A percentile compares a stretch with the other conserved stretches of the same genome.
Conservation (phyloP, 192 early-diverging fungal genomes). For the Chytriomyces confervae region DNA sequence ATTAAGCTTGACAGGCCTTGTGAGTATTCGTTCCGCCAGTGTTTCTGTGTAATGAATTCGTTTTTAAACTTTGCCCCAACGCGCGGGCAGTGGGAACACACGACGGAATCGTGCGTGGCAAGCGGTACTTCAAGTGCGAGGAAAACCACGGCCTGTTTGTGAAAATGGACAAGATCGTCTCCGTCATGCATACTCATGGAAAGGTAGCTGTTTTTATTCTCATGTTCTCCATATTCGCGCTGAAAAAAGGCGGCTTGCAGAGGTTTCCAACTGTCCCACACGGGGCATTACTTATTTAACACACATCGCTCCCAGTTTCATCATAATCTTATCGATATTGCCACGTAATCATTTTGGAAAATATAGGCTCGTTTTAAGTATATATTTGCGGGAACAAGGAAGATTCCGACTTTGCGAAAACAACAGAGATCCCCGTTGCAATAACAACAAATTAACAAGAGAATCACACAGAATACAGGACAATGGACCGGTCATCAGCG, state of each 20-base stretch:
- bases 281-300: no score
- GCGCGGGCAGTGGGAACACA: slow-evolving; percentile 49
- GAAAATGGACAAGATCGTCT: slow-evolving; percentile 46
- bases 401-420: neutral
- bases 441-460: no score
- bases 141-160: slow-evolving; percentile 54
- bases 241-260: no score
- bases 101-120: slow-evolving; percentile 50
- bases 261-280: no score
- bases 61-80: neutral
- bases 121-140: slow-evolving; percentile 51
- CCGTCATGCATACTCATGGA: slow-evolving; percentile 26
- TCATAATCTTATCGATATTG: neutral
- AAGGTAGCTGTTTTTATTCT: slow-evolving; percentile 20
- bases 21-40: slow-evolving; percentile 14
- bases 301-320: no score
- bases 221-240: neutral
- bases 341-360: neutral
- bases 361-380: no score
- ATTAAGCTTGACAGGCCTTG: slow-evolving; percentile 47
- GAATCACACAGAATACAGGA: slow-evolving; percentile 42
- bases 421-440: neutral
- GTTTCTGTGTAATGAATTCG: neutral
- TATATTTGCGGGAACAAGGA: no score
- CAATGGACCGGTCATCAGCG: slow-evolving; percentile 71